Percentiles rank a stretch among this genome's conserved stretches.
phyloP scores from a whole-genome alignment of 2,329 filamentous ascomycete genomes.

The Fusarium equiseti region DNA sequence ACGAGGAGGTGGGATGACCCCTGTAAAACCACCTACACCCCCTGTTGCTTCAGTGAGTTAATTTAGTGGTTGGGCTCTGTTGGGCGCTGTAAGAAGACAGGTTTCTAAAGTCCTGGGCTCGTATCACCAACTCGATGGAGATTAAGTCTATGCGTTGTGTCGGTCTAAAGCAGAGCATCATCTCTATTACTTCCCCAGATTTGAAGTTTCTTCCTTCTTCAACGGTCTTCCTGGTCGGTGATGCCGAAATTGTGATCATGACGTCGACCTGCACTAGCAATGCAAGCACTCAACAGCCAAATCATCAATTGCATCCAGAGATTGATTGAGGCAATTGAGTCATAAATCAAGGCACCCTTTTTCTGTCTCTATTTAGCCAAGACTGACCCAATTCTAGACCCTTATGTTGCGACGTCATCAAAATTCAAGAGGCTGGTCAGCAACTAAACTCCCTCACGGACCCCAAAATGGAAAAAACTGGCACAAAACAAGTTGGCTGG shows the following conservation, averaged over 20 bases:
- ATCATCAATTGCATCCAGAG: background rate
- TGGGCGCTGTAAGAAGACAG: background rate
- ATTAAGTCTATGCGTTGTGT: conserved; percentile 12
- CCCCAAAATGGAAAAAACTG: conserved; percentile 24
- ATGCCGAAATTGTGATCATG: conserved; percentile 33
- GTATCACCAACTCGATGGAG: conserved; percentile 8
- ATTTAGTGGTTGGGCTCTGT: conserved; percentile 35
- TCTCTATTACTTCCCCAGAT: conserved; percentile 4
- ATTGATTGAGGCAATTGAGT: background rate
- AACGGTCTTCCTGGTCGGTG: conserved; percentile 8
- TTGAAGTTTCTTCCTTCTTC: background rate
- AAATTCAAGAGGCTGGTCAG: conserved; percentile 35
- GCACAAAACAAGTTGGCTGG: conserved; percentile 36
- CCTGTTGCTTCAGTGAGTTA: conserved; percentile 19
- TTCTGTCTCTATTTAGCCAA: conserved; percentile 3
- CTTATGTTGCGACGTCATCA: conserved; percentile 20
- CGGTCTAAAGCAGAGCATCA: background rate
- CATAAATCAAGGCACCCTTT: conserved; percentile 14
- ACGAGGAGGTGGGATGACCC: conserved; percentile 32
- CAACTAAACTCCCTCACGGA: background rate
- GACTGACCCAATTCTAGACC: conserved; percentile 15
- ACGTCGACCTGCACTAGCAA: conserved; percentile 30
- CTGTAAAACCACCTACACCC: conserved; percentile 13
- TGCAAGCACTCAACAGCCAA: conserved; percentile 39
- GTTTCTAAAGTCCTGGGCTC: conserved; percentile 3